These are phyloP conservation scores for Chalaropsis thielavioides DNA, from an alignment of 2,329 filamentous ascomycete species.

Conservation along the genomic window DNA sequence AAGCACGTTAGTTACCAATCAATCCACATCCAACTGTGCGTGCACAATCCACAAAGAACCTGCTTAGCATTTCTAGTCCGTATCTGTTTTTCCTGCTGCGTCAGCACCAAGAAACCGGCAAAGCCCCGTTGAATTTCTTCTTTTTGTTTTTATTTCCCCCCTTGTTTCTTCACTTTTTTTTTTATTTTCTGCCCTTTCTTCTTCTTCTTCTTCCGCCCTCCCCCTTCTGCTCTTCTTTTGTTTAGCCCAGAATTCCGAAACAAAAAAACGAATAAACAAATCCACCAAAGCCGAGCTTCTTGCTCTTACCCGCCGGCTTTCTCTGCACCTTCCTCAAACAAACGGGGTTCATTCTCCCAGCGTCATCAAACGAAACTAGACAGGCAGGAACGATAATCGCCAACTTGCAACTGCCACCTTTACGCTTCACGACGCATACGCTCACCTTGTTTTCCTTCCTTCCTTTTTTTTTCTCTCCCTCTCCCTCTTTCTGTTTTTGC, in stretches of 20 bases:
- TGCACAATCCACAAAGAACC: background rate
- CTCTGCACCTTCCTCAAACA: background rate
- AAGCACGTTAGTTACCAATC: background rate
- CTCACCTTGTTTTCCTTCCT: no score
- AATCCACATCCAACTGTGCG: background rate
- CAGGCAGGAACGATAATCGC: background rate
- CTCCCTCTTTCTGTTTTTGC: background rate
- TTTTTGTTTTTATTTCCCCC: background rate
- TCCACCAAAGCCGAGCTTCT: background rate
- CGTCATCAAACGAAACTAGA: background rate
- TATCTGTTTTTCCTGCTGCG: background rate
- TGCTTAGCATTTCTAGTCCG: background rate
- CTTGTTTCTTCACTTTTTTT: background rate
- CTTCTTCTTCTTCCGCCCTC: background rate
- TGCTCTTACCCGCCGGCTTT: background rate
- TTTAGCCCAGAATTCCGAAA: background rate
- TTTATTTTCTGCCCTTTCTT: background rate
- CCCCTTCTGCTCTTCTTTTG: background rate
- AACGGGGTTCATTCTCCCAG: background rate
- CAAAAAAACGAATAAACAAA: no score
- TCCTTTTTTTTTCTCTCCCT: no score
- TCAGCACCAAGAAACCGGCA: background rate
- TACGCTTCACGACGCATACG: background rate
- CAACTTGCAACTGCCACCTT: background rate
- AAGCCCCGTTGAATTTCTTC: background rate